Percentiles rank a stretch among this genome's conserved stretches.
Evolutionary conservation across 305 asterid genomes (phyloP).

Genomic region (Fraxinus nigra): DNA sequence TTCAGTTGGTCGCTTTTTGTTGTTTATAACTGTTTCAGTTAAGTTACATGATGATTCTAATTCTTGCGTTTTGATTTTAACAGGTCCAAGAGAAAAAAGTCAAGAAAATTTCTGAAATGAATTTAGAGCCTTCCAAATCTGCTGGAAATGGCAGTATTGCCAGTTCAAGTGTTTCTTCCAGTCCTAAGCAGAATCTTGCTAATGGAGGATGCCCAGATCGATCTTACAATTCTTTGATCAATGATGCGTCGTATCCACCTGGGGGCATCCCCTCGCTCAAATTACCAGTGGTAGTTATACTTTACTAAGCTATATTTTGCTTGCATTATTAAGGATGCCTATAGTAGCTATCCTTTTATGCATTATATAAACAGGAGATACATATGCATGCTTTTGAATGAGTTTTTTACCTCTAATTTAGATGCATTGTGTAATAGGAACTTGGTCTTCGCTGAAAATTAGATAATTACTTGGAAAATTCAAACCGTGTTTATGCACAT

Average conservation of each 20-base stretch:
- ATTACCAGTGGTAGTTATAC: conserved; percentile 94
- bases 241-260: conserved; percentile 56
- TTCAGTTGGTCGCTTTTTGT: background rate
- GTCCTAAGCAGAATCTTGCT: conserved; percentile 51
- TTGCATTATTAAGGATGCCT: background rate
- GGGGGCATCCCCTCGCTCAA: conserved; percentile 73
- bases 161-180: conserved; percentile 67
- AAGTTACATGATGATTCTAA: background rate
- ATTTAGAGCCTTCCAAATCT: conserved; percentile 58
- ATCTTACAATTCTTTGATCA: conserved; percentile 53
- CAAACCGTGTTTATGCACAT: background rate
- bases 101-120: conserved; percentile 83
- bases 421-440: background rate
- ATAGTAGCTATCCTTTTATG: background rate
- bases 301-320: conserved; percentile 32
- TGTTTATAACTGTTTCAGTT: background rate
- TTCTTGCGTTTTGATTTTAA: conserved; percentile 9
- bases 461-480: conserved; percentile 5
- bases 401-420: background rate
- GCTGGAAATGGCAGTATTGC: conserved; percentile 63
- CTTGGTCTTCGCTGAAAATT: background rate
- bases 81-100: conserved; percentile 98
- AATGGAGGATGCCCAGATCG: conserved; percentile 63
- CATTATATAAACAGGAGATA: background rate
- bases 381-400: background rate